A percentile compares a stretch with the other conserved stretches of the same genome.
Conservation (phyloP, 139 green algal genomes). For the Chlorella sp. region DNA sequence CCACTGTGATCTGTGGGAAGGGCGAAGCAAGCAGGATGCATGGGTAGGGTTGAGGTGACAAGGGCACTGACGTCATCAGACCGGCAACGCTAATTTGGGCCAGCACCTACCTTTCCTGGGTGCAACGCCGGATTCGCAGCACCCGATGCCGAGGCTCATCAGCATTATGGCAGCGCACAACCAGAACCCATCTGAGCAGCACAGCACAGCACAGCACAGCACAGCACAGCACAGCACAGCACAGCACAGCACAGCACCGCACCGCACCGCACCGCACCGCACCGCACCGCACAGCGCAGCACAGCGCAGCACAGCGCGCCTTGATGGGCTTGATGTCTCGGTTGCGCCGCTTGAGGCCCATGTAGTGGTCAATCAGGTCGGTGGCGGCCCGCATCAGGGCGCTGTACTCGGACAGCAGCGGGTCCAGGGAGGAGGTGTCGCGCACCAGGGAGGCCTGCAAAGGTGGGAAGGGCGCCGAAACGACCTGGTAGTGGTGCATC, state of each 20-base stretch:
- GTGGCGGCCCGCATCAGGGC: slow-evolving; percentile 4
- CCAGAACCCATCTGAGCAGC: too few relatives aligned
- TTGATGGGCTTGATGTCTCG: not conserved
- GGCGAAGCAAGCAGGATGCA: not conserved
- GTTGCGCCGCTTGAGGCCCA: not conserved
- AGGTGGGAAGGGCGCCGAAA: not conserved
- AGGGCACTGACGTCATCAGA: too few relatives aligned
- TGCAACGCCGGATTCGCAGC: too few relatives aligned
- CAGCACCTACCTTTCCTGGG: too few relatives aligned
- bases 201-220: too few relatives aligned
- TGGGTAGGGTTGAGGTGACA: not conserved
- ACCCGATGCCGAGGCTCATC: too few relatives aligned
- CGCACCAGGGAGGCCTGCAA: slow-evolving; percentile 25
- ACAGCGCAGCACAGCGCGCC: not conserved
- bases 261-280: too few relatives aligned
- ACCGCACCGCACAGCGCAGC: not conserved
- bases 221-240: too few relatives aligned
- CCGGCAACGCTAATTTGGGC: too few relatives aligned
- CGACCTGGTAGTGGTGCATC: not conserved
- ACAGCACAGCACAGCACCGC: too few relatives aligned
- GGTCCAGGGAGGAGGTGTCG: slow-evolving; percentile 32
- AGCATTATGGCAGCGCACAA: too few relatives aligned
- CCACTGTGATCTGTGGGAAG: slow-evolving; percentile 15
- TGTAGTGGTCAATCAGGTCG: slow-evolving; percentile 47
- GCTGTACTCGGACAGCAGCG: not conserved